Evolutionary conservation across 371 early-diverging fungal genomes (phyloP), one percentile per base, ranked within the genome.

Genomic region (Gilbertella persicaria): DNA sequence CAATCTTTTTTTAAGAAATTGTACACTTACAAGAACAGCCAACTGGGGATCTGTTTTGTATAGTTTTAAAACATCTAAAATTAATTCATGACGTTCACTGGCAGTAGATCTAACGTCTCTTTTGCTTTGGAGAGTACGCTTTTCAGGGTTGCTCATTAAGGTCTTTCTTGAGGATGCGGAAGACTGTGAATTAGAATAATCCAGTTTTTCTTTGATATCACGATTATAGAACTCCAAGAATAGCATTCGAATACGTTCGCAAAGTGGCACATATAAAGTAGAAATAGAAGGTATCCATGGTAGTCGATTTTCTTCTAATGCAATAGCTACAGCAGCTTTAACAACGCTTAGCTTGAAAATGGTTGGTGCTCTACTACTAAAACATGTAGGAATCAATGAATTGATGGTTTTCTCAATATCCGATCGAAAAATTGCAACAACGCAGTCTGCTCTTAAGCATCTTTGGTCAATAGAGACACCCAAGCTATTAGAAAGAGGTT

Each of bases 251-350:
- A 91, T 57, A 6, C 82, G 83, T 13, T 57, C 60, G 12, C 87
- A 86, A 20, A 92, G 50, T 6, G 81, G 73, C 0, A 75, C 62
- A 54, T 86, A 83, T 10, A 90, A 67, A 5, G 55, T 59, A 9
- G 85, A 78, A 2, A 88, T 71, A 3, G 77, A 62, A 4, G 86
- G 85, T 40, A 86, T 83, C 87, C 85, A 87, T 4, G 85, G 80
- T 13, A 87, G 58, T 24, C 66, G 53, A 23, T 66, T 75, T 51
- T 79, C 82, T 60, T 90, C 88, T 2, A 75, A 77, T 12, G 85
- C 87, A 45, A 92, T 73, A 12, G 71, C 74, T 42, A 80, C 80
- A 30, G 85, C 86, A 21, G 83, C 82, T 44, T 82, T 86, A 9
- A 88, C 86, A 16, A 89, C 63, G 4, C 89, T 82, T 12, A 88